Evolutionary conservation across 2,329 filamentous ascomycete species (phyloP).

Genomic region (Anisogramma anomala): DNA sequence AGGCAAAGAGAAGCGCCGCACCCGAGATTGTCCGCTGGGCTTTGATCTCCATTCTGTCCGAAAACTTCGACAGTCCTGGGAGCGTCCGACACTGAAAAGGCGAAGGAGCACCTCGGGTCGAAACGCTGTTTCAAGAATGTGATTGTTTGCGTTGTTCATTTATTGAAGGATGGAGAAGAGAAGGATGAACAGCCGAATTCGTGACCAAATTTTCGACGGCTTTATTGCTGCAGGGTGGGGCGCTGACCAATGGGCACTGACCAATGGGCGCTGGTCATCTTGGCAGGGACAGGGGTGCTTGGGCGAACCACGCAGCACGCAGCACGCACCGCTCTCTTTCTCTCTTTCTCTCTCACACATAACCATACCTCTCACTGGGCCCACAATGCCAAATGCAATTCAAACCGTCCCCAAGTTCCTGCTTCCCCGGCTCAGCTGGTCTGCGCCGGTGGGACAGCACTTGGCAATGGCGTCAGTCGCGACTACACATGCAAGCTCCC

Average conservation of each 20-base stretch:
- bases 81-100: constrained; percentile 17
- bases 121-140: constrained; percentile 35
- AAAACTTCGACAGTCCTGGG: constrained; percentile 35
- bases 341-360: no score
- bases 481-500: constrained; percentile 8
- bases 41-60: constrained; percentile 36
- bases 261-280: no score
- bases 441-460: constrained; percentile 21
- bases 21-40: constrained; percentile 39
- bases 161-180: constrained; percentile 24
- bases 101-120: constrained; percentile 30
- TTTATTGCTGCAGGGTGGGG: background rate
- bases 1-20: constrained; percentile 35
- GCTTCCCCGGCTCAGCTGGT: constrained; percentile 46
- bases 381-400: constrained; percentile 23
- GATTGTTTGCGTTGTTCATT: constrained; percentile 36
- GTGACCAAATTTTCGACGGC: constrained; percentile 14
- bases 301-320: no score
- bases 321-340: no score
- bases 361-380: background rate
- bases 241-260: background rate
- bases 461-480: constrained; percentile 20
- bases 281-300: background rate
- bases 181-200: constrained; percentile 21
- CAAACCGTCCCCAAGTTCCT: constrained; percentile 41